Evolutionary conservation across 176 grass and related monocot genomes (phyloP).

Genomic region (Oryza rufipogon): DNA sequence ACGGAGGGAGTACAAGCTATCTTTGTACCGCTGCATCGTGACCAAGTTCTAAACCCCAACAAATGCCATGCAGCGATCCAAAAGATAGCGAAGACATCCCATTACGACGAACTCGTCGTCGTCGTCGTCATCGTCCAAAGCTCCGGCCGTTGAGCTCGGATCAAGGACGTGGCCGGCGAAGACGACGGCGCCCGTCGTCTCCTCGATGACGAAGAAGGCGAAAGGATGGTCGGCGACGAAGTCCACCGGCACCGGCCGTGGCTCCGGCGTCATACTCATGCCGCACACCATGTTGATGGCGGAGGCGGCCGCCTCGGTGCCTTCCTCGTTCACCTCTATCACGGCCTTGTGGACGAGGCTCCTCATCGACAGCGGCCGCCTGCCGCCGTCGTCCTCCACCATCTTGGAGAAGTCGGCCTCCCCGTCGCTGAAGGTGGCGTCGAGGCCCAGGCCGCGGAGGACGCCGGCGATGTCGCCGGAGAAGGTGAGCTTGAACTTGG

Average conservation of each 20-base stretch:
- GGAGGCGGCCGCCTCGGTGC: neutral
- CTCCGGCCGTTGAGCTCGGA: neutral
- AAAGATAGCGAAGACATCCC: no score
- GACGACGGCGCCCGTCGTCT: neutral
- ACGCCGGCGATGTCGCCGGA: neutral
- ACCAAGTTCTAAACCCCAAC: neutral
- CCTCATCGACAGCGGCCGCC: neutral
- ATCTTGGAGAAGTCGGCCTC: neutral
- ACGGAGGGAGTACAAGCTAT: no score
- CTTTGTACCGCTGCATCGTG: no score
- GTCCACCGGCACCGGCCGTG: neutral
- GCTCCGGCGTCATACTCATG: neutral
- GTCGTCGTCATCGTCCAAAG: no score
- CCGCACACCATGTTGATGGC: neutral
- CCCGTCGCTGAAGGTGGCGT: neutral
- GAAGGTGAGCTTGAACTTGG: slow-evolving; percentile 43
- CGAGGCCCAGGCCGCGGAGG: neutral
- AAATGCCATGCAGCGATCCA: no score
- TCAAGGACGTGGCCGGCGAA: neutral
- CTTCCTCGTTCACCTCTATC: neutral
- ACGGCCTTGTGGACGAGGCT: neutral
- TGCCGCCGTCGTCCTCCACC: neutral
- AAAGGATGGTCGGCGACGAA: slow-evolving; percentile 30
- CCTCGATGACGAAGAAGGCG: slow-evolving; percentile 5
- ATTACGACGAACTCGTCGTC: no score